Evolutionary conservation across 169 alveolate genomes (phyloP).

Genomic region (Eimeria brunetti): DNA sequence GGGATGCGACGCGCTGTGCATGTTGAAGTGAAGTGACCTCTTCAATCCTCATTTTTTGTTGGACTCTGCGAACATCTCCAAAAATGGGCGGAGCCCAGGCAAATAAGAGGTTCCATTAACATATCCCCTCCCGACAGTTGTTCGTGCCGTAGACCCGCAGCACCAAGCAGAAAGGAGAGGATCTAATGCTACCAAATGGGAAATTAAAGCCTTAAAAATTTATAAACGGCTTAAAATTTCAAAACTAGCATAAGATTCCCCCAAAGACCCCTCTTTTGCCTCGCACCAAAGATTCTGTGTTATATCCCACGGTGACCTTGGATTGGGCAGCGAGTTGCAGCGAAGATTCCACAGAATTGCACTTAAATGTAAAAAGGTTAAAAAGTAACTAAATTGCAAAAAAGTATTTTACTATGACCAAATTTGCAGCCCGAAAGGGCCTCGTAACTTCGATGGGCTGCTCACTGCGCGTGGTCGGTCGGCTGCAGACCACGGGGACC

Average conservation of each 20-base stretch:
- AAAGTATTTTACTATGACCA: no score
- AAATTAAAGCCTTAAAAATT: neutral
- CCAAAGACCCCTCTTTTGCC: neutral
- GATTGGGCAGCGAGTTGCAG: neutral
- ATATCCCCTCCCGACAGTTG: neutral
- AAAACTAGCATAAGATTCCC: neutral
- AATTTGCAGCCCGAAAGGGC: neutral
- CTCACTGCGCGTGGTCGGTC: neutral
- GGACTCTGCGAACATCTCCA: neutral
- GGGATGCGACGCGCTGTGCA: conserved; percentile 96
- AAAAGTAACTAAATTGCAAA: neutral
- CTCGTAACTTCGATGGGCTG: neutral
- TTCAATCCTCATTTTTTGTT: conserved; percentile 73
- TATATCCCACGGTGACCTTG: neutral
- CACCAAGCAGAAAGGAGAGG: neutral
- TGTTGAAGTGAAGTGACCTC: conserved; percentile 86
- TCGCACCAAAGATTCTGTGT: conserved; percentile 14
- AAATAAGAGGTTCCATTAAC: neutral
- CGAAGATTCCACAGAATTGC: neutral
- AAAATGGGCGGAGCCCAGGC: neutral
- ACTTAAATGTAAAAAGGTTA: neutral
- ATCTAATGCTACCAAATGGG: neutral
- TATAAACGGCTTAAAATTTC: neutral
- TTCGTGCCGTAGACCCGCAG: neutral
- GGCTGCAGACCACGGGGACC: conserved; percentile 26